Evolutionary conservation across 2,329 filamentous ascomycete genomes (phyloP).

Genomic region (Bipolaris victoriae): DNA sequence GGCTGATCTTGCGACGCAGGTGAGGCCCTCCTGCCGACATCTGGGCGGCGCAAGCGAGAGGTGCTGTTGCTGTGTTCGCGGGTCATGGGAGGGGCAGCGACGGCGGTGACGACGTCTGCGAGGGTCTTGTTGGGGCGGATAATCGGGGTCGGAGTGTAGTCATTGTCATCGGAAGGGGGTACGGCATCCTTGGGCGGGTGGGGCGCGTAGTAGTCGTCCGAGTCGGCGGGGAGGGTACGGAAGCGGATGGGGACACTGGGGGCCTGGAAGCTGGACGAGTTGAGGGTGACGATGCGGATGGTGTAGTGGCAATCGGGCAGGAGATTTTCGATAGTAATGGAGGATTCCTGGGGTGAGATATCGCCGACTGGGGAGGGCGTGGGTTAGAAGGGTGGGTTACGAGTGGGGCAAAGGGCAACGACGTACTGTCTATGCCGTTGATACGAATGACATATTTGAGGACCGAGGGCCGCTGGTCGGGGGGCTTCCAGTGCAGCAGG

Average conservation of each 20-base stretch:
- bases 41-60: constrained; percentile 65
- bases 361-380: constrained; percentile 71
- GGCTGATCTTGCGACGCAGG: constrained; percentile 60
- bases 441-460: constrained; percentile 91
- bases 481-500: constrained; percentile 87
- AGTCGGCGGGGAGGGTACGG: constrained; percentile 64
- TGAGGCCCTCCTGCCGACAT: constrained; percentile 76
- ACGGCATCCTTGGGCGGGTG: constrained; percentile 57
- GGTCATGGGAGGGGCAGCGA: constrained; percentile 65
- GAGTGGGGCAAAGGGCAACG: background rate
- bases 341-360: constrained; percentile 78
- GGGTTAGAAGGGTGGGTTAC: constrained; percentile 17
- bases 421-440: constrained; percentile 85
- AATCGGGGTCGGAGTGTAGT: constrained; percentile 59
- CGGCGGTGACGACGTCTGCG: constrained; percentile 67
- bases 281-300: constrained; percentile 89
- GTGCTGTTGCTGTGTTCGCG: constrained; percentile 69
- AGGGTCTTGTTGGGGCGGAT: constrained; percentile 59
- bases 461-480: constrained; percentile 69
- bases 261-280: constrained; percentile 89
- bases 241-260: constrained; percentile 85
- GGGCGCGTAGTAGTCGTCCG: constrained; percentile 56
- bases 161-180: constrained; percentile 48
- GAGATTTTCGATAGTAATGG: constrained; percentile 89
- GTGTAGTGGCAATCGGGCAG: constrained; percentile 90